Evolutionary conservation across 2,329 filamentous ascomycete species (phyloP).

Genomic region (Parastagonospora nodorum): DNA sequence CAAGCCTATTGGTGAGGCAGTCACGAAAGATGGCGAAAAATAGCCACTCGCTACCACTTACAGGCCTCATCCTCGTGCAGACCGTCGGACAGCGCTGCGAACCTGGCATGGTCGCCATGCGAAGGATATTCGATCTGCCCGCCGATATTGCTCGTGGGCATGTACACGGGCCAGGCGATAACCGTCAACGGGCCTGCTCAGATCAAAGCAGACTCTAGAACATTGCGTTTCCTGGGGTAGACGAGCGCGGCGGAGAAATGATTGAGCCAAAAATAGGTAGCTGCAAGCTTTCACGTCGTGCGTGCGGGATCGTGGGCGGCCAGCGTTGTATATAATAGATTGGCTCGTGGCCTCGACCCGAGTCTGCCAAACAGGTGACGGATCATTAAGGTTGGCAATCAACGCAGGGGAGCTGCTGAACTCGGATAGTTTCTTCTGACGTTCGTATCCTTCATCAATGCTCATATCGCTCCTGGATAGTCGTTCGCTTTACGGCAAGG

Average conservation of each 20-base stretch:
- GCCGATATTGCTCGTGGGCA: conserved; percentile 30
- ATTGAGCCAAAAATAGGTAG: conserved; percentile 33
- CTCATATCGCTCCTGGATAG: conserved; percentile 17
- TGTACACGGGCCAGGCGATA: conserved; percentile 20
- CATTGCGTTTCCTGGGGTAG: conserved; percentile 20
- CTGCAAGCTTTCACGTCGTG: conserved; percentile 13
- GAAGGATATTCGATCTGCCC: conserved; percentile 17
- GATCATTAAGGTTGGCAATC: conserved; percentile 24
- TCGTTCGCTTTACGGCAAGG: not conserved
- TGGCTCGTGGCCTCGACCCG: conserved; percentile 31
- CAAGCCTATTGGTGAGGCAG: conserved; percentile 15
- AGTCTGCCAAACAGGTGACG: conserved; percentile 27
- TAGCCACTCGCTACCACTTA: conserved; percentile 23
- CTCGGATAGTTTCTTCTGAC: conserved; percentile 7
- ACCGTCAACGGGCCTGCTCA: conserved; percentile 9
- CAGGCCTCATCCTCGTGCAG: conserved; percentile 14
- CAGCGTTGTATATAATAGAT: conserved; percentile 40
- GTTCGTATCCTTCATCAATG: conserved; percentile 38
- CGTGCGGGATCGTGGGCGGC: conserved; percentile 16
- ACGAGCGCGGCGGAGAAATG: conserved; percentile 7
- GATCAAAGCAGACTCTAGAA: conserved; percentile 35
- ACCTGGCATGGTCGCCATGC: conserved; percentile 25
- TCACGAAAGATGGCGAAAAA: conserved; percentile 15
- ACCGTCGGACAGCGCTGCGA: conserved; percentile 15
- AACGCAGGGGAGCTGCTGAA: conserved; percentile 12